Evolutionary conservation across 2,329 filamentous ascomycete species (phyloP).

Genomic region (Fusarium verticillioides): DNA sequence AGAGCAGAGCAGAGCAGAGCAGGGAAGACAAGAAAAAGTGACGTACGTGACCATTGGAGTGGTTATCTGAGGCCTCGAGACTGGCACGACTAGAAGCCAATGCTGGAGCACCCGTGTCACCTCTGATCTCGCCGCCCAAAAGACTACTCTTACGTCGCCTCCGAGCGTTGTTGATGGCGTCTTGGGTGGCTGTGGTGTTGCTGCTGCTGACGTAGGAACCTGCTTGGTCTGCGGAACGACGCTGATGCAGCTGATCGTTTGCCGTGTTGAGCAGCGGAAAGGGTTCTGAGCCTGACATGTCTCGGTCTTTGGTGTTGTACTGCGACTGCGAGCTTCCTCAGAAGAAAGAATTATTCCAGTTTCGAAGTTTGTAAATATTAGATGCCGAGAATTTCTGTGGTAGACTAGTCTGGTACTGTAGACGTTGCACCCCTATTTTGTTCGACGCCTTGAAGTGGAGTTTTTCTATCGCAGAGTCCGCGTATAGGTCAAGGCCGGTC

Average conservation of each 20-base stretch:
- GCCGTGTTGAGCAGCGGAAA: conserved; percentile 66
- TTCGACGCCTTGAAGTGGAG: conserved; percentile 18
- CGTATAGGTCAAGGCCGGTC: neutral
- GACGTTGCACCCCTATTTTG: conserved; percentile 33
- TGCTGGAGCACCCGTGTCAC: conserved; percentile 66
- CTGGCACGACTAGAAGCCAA: conserved; percentile 64
- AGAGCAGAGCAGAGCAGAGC: too few relatives aligned
- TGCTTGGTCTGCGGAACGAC: conserved; percentile 47
- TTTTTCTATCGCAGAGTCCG: conserved; percentile 11
- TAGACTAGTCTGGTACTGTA: neutral
- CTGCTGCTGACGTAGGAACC: conserved; percentile 18
- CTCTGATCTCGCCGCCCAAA: conserved; percentile 63
- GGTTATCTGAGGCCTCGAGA: conserved; percentile 47
- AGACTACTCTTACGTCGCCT: conserved; percentile 67
- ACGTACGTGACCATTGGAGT: conserved; percentile 30
- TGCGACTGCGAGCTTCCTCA: neutral
- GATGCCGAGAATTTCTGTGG: conserved; percentile 1
- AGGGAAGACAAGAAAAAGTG: neutral
- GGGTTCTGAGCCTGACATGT: conserved; percentile 63
- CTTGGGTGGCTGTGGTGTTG: conserved; percentile 37
- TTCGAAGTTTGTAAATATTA: neutral
- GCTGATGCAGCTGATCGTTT: conserved; percentile 59
- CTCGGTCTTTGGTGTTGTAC: neutral
- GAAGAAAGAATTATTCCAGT: neutral
- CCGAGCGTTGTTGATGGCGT: conserved; percentile 53